Conservation (phyloP, 2,329 filamentous ascomycete genomes). For the Alternaria tenuissima region DNA sequence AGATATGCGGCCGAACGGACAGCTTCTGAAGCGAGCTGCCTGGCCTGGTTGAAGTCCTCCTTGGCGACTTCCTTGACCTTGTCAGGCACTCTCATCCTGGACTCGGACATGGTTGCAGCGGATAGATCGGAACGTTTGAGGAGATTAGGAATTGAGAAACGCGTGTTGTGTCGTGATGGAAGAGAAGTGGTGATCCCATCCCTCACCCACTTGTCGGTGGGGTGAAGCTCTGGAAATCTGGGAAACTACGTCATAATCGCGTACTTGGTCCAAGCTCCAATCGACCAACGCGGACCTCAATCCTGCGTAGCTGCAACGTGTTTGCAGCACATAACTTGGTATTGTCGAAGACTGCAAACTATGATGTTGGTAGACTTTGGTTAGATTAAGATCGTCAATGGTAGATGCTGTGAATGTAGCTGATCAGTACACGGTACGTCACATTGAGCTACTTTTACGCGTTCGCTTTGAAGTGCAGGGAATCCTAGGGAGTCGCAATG, state of each 20-base stretch:
- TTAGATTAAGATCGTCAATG: slow-evolving; percentile 2
- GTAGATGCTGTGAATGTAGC: neutral
- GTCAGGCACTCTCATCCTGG: slow-evolving; percentile 51
- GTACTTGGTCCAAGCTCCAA: slow-evolving; percentile 12
- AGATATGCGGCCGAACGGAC: slow-evolving; percentile 80
- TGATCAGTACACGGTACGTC: slow-evolving; percentile 10
- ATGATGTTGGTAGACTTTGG: neutral
- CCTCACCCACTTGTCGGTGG: slow-evolving; percentile 12
- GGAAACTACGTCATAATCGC: slow-evolving; percentile 22
- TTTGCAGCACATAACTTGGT: neutral
- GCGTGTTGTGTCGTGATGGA: slow-evolving; percentile 17
- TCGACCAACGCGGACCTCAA: neutral
- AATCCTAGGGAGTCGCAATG: slow-evolving; percentile 1
- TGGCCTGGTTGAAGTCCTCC: slow-evolving; percentile 76
- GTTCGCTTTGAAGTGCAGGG: neutral
- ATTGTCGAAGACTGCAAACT: neutral
- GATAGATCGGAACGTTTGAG: slow-evolving; percentile 11
- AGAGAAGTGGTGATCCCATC: neutral
- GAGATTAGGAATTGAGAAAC: slow-evolving; percentile 11
- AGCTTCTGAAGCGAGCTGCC: slow-evolving; percentile 70
- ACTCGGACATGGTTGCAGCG: slow-evolving; percentile 23
- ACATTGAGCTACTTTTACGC: slow-evolving; percentile 1
- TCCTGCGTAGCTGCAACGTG: neutral
- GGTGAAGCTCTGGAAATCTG: slow-evolving; percentile 9
- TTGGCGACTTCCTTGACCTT: slow-evolving; percentile 65